A percentile compares a stretch with the other conserved stretches of the same genome.
These are phyloP conservation scores for Exobasidium rhododendri DNA, from an alignment of 1,284 basidiomycete species.

Conservation along the genomic window DNA sequence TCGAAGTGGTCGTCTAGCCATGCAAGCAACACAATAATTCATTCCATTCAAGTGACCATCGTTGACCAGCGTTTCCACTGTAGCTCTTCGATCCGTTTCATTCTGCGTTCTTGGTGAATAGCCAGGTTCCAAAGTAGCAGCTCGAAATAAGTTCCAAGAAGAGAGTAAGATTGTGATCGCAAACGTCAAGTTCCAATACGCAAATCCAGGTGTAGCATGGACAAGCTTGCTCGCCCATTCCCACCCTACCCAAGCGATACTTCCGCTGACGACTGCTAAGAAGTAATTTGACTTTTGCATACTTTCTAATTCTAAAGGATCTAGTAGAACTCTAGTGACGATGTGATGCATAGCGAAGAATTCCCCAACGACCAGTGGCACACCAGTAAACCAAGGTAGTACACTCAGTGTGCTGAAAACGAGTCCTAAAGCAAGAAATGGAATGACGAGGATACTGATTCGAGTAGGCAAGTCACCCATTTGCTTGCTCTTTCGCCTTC, in stretches of 20 bases:
- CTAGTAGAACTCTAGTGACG: slow-evolving; percentile 22
- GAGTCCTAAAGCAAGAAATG: slow-evolving; percentile 72
- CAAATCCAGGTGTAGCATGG: slow-evolving; percentile 63
- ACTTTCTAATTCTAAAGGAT: slow-evolving; percentile 32
- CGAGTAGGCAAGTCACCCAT: slow-evolving; percentile 76
- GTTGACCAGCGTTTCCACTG: slow-evolving; percentile 64
- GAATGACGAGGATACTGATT: slow-evolving; percentile 74
- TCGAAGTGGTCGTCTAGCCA: slow-evolving; percentile 85
- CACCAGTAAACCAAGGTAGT: slow-evolving; percentile 83
- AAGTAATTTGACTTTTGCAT: slow-evolving; percentile 71
- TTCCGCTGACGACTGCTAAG: slow-evolving; percentile 79
- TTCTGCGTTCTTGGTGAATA: slow-evolving; percentile 69
- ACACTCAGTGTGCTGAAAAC: slow-evolving; percentile 78
- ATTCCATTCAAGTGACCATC: slow-evolving; percentile 86
- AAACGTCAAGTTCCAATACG: slow-evolving; percentile 72
- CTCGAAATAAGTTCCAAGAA: slow-evolving; percentile 82
- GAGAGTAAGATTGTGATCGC: slow-evolving; percentile 70
- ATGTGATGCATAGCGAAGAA: slow-evolving; percentile 92
- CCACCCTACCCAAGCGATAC: slow-evolving; percentile 80
- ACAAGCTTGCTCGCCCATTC: slow-evolving; percentile 72
- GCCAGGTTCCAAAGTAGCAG: slow-evolving; percentile 86
- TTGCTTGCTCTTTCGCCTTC: slow-evolving; percentile 66
- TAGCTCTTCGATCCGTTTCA: slow-evolving; percentile 29
- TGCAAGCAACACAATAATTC: slow-evolving; percentile 90
- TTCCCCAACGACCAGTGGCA: slow-evolving; percentile 70